Evolutionary conservation across 805 yeast species (phyloP), one percentile per base, ranked within the genome.

Genomic region (Teunomyces panamensis): DNA sequence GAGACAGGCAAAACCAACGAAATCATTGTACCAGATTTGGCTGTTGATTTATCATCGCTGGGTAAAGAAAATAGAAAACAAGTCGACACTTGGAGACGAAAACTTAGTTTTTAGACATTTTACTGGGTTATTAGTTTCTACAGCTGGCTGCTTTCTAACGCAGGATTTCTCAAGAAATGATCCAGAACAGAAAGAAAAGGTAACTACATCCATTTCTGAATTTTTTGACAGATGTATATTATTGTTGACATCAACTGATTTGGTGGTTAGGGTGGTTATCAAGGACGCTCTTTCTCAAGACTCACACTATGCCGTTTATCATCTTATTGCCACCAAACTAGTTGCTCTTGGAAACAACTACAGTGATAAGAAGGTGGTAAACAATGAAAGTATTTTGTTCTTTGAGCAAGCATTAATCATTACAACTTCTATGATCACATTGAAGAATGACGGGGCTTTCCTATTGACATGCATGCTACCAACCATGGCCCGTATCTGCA

Each of bases 101-200:
- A 80, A 62, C 49, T 55, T 69, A 8, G 76, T 81, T 24, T 81
- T 82, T 63, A 71, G 86, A 55, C 85, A 83, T 57, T 84, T 77
- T 58, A 83, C 89, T 2, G 94, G 92, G 7, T 82, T 84, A 50
- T 63, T 88, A 50, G 88, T 89, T 2, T 80, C 89, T 0, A 68
- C 85, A 0, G 78, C 88, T 43, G 89, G 95, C 39, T 74, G 83
- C 11, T 78, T 85, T 48, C 59, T 84, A 20, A 56, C 52, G 14
- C 58, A 66, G 5, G 61, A 50, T 20, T 74, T 60, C 53, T 44
- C 62, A 3, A 45, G 44, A 13, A 52, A 52, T 41, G 64, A 60
- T 34, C 49, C 55, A 2, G 58, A 44, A 2, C 57, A 65, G 42
- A 61, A 64, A 42, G 56, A 56, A 17, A 65, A 65, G 30, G 64